Evolutionary conservation across 106 monocot genomes (phyloP), one percentile per base, ranked within the genome.

Genomic region (Gastrodia elata): DNA sequence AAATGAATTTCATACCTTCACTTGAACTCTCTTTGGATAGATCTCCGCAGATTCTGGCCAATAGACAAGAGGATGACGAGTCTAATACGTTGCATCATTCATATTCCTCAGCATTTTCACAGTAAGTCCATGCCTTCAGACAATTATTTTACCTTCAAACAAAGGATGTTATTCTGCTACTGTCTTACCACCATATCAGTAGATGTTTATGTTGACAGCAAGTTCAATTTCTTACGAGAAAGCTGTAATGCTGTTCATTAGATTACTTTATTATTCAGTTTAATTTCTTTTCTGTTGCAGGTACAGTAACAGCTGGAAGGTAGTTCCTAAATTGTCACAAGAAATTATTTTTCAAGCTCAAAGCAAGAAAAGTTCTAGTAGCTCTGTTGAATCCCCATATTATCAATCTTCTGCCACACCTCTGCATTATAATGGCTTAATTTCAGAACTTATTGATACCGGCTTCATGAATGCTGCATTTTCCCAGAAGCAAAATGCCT

Each of bases 101-200:
- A 65, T 78, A 64, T 81, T 92, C 80, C 16, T 93, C 92, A 40
- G 82, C 92, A 24, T 93, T 93, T 68, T 89, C 89, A 68, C 38
- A 79, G 92, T 93, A 57, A 87, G 83, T 87, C 4, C 41, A 61
- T 73, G 33, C 38, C 70, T 55, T 41, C 15, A 14, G 5, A 6
- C 33, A 46, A 30, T n/a, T 0, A 36, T 52, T 11, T 38, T 18
- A 22, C 39, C 4, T 68, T 28, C n/a, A 39, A 39, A 39, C 16
- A 8, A 38, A 15, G 25, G 1, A 2, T 37, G 34, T 73, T 36
- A 73, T 49, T 35, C n/a, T 56, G 10, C 52, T 41, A 14, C 25
- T n/a, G 7, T 71, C 14, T 24, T 44, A 39, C 8, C n/a, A 33
- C 38, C 16, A n/a, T 38, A 33, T 38, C 5, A 7, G 20, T 24